These are phyloP conservation scores for Eucalyptus sp. DNA, from an alignment of 345 rosid species.

Conservation along the genomic window DNA sequence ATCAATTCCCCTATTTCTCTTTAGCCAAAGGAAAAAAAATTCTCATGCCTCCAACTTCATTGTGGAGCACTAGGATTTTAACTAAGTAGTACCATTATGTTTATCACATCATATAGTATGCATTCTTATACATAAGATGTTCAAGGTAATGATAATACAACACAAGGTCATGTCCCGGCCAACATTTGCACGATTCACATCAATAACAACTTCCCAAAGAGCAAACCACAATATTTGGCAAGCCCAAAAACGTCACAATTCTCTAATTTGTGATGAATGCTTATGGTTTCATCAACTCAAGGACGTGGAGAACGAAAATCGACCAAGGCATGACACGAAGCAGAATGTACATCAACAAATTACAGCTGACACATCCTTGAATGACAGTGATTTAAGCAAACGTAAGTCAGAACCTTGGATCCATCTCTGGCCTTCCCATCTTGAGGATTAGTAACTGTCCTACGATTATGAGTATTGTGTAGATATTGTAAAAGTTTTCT, in stretches of 20 bases:
- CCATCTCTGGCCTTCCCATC: neutral
- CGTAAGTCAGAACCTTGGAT: neutral
- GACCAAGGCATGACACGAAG: neutral
- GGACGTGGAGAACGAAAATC: neutral
- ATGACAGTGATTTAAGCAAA: accelerated
- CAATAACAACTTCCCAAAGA: neutral
- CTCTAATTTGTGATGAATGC: neutral
- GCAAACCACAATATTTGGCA: neutral
- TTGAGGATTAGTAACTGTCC: neutral
- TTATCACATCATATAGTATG: neutral
- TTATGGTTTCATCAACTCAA: neutral
- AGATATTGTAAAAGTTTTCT: too few species aligned
- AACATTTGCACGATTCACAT: neutral
- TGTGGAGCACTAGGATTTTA: neutral
- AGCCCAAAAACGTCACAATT: accelerated
- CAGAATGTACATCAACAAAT: accelerated
- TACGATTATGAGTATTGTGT: accelerated
- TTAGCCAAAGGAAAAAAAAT: neutral
- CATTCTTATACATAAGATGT: neutral
- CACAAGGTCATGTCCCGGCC: neutral
- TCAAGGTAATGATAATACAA: neutral
- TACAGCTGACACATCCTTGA: neutral
- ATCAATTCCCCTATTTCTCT: neutral
- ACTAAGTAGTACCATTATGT: neutral
- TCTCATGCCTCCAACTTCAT: neutral